Conservation (phyloP, 192 early-diverging fungal species). For the Backusella westeae region DNA sequence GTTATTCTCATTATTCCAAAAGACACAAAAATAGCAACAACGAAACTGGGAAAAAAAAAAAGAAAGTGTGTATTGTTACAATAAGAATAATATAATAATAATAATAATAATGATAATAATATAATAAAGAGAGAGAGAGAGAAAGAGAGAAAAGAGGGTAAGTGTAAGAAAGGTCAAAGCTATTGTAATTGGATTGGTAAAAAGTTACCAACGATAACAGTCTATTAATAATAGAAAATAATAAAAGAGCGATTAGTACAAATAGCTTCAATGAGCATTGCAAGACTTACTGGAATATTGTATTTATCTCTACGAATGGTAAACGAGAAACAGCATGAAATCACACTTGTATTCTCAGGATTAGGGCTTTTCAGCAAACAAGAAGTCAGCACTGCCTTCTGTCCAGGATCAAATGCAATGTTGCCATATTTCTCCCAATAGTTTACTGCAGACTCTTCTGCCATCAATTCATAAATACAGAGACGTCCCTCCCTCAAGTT, state of each 20-base stretch:
- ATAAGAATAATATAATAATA: not conserved
- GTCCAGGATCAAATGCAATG: constrained; percentile 94
- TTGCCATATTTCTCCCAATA: constrained; percentile 99
- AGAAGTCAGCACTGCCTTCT: constrained; percentile 94
- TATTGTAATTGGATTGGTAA: constrained; percentile 16
- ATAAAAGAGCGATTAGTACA: not conserved
- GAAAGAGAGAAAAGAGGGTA: not conserved
- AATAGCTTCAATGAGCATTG: not conserved
- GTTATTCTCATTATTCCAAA: not conserved
- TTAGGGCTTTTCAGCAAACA: constrained; percentile 72
- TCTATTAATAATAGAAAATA: constrained; percentile 1
- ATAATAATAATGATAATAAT: not conserved
- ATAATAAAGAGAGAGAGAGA: not conserved
- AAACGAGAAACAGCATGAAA: constrained; percentile 93
- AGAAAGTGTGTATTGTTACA: not conserved
- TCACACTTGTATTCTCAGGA: constrained; percentile 47
- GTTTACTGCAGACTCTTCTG: constrained; percentile 92
- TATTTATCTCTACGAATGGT: constrained; percentile 95
- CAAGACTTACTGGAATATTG: constrained; percentile 62
- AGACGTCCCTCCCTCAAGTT: constrained; percentile 59
- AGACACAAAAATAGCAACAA: not conserved
- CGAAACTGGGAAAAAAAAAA: not conserved
- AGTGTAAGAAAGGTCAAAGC: not conserved
- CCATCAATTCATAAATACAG: constrained; percentile 81
- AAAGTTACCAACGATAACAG: constrained; percentile 16